Evolutionary conservation across 2,329 filamentous ascomycete species (phyloP).

Genomic region (Fonsecaea nubica): DNA sequence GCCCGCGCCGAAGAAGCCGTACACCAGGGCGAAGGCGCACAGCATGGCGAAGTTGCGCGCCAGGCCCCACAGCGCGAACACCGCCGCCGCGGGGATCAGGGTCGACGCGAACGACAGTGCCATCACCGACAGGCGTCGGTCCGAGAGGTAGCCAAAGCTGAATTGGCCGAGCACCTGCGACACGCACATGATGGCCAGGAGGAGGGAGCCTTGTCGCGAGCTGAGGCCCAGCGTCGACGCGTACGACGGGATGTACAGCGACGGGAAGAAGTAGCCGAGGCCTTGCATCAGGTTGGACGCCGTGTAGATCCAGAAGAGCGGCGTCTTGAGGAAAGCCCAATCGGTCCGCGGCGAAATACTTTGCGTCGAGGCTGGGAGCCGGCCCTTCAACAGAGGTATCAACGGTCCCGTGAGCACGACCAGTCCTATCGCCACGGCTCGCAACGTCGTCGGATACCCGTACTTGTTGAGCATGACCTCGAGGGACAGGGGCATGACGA

Average conservation of each 20-base stretch:
- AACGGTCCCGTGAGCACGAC: slow-evolving; percentile 48
- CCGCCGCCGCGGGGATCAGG: slow-evolving; percentile 48
- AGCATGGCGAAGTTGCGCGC: slow-evolving; percentile 51
- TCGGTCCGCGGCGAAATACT: slow-evolving; percentile 44
- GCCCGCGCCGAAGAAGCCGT: slow-evolving; percentile 55
- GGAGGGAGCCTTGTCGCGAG: slow-evolving; percentile 28
- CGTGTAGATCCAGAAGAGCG: slow-evolving; percentile 56
- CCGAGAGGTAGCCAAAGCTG: slow-evolving; percentile 47
- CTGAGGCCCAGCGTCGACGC: slow-evolving; percentile 39
- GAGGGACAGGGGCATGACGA: slow-evolving; percentile 54
- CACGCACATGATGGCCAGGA: slow-evolving; percentile 37
- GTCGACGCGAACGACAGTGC: slow-evolving; percentile 53
- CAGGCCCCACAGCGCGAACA: slow-evolving; percentile 58
- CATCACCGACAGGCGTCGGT: slow-evolving; percentile 49
- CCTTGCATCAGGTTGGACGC: slow-evolving; percentile 50
- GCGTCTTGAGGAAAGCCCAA: slow-evolving; percentile 46
- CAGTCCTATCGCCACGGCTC: slow-evolving; percentile 51
- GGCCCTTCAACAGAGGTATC: slow-evolving; percentile 50
- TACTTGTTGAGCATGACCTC: slow-evolving; percentile 52
- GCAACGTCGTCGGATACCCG: slow-evolving; percentile 52
- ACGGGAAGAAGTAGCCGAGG: slow-evolving; percentile 48
- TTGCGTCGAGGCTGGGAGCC: slow-evolving; percentile 44
- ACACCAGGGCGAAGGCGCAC: slow-evolving; percentile 51
- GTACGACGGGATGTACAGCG: slow-evolving; percentile 49
- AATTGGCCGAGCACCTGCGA: slow-evolving; percentile 35